Base-by-base conservation (phyloP, 768 basidiomycete species). In the Xerocomellus dryophilus region DNA sequence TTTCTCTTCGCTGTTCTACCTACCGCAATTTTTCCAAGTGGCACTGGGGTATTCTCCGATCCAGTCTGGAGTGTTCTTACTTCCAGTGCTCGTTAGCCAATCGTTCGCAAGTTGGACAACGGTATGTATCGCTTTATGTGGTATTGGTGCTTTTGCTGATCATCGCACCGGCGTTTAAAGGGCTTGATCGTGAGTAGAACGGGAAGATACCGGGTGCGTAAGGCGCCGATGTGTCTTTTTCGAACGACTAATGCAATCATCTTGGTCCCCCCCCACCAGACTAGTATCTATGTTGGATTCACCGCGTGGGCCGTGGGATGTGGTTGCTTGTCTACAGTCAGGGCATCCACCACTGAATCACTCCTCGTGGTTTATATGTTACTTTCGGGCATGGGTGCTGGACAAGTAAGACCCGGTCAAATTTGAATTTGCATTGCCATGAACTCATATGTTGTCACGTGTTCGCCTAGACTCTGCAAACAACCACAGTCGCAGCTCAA, bases 1-100 rank as follows among this genome's bases (percentile, higher is more conserved):
- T 66, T 83, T 79, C 67, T 84, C 81, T 17, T 78, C 84, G 9
- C 64, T 87, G 12, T 88, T 82, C 66, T 88, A 88, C 61, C 76
- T 90, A 0, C 88, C 90, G 2, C 83, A 86, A 58, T 89, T 81
- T 65, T 86, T 88, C 70, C 88, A 90, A 70, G 81, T 88, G 9
- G 85, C 81, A 4, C 69, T 84, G n/a, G 83, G 82, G 5, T 82
- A 80, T 56, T 78, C 81, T 8, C 83, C 89, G 1, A 81, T 88
- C 40, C 79, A 75, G 63, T 80, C 79, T 3, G 83, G 82, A 1
- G 68, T 88, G 3, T 83, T 89, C 61, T 75, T 90, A 0, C 78
- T 93, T 9, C 88, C 88, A 0, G 73, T 89, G 18, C 76, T 90
- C 11, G 73, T 86, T 17, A 80, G 80, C 36, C 86, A 88, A 61